Evolutionary conservation across 73 alveolate genomes (phyloP).

Genomic region (Tetrahymena thermophila): DNA sequence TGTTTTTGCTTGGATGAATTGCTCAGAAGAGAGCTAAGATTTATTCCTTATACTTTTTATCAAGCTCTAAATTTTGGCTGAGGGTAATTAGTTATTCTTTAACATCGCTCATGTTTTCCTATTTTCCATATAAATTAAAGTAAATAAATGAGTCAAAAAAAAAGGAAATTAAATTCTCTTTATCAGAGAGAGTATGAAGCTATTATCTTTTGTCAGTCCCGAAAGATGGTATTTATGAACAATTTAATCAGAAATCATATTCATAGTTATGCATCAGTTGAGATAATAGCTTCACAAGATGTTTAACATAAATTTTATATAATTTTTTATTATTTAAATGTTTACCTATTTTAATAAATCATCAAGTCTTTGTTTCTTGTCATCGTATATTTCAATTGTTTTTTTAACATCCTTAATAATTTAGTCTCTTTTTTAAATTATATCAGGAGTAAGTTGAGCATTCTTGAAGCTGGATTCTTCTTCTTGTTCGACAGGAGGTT

Average conservation of each 20-base stretch:
- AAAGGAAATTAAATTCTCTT: background rate
- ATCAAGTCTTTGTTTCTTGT: background rate
- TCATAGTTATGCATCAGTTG: background rate
- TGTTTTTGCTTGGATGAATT: background rate
- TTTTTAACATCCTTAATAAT: background rate
- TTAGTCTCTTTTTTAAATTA: background rate
- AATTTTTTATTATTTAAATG: background rate
- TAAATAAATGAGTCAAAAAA: background rate
- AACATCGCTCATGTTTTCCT: background rate
- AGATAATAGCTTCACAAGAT: background rate
- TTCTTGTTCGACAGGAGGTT: background rate
- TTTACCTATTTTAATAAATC: background rate
- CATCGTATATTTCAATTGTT: background rate
- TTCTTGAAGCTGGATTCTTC: background rate
- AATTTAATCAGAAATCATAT: background rate
- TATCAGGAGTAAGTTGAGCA: background rate
- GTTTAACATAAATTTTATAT: background rate
- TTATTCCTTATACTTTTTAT: background rate
- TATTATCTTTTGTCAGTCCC: background rate
- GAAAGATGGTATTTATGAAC: conserved; percentile 1
- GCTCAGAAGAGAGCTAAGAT: background rate
- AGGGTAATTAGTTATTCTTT: background rate
- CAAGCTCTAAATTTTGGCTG: background rate
- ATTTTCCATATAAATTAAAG: background rate
- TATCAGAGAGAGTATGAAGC: background rate